Conservation (phyloP, 2,329 filamentous ascomycete species). For the Sclerotinia minor region DNA sequence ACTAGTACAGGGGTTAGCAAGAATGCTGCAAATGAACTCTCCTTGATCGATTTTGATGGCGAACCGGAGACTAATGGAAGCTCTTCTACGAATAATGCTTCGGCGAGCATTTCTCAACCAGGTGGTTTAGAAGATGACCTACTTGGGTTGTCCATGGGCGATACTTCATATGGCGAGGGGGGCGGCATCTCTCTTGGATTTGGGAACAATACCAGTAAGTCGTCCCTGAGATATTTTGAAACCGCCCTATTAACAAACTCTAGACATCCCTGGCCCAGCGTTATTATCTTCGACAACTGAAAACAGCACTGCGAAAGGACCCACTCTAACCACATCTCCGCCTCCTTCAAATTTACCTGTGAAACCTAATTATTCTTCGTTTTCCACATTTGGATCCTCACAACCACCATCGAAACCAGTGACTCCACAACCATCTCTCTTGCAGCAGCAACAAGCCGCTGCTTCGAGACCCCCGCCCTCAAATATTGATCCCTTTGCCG, state of each 20-base stretch:
- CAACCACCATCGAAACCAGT: slow-evolving; percentile 51
- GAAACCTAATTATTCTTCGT: slow-evolving; percentile 51
- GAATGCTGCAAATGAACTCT: slow-evolving; percentile 74
- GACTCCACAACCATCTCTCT: slow-evolving; percentile 53
- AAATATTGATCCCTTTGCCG: slow-evolving; percentile 57
- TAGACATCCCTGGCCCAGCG: slow-evolving; percentile 63
- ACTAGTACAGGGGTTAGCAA: slow-evolving; percentile 64
- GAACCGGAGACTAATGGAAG: slow-evolving; percentile 59
- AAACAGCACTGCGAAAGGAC: slow-evolving; percentile 56
- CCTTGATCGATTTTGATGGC: slow-evolving; percentile 86
- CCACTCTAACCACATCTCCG: slow-evolving; percentile 46
- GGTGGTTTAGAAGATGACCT: slow-evolving; percentile 85
- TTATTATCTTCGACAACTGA: slow-evolving; percentile 65
- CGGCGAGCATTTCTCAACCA: slow-evolving; percentile 44
- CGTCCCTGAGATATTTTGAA: background rate
- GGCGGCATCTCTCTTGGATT: slow-evolving; percentile 84
- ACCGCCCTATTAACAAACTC: slow-evolving; percentile 36
- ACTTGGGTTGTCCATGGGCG: slow-evolving; percentile 77
- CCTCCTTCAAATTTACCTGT: slow-evolving; percentile 30
- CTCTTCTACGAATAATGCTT: slow-evolving; percentile 46
- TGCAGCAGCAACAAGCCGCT: slow-evolving; percentile 46
- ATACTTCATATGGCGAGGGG: slow-evolving; percentile 63
- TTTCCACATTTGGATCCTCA: slow-evolving; percentile 56
- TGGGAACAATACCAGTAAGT: slow-evolving; percentile 65
- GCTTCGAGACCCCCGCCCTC: slow-evolving; percentile 45